These are phyloP conservation scores for Metschnikowia kunwiensis DNA, from an alignment of 805 yeast species.

Conservation along the genomic window DNA sequence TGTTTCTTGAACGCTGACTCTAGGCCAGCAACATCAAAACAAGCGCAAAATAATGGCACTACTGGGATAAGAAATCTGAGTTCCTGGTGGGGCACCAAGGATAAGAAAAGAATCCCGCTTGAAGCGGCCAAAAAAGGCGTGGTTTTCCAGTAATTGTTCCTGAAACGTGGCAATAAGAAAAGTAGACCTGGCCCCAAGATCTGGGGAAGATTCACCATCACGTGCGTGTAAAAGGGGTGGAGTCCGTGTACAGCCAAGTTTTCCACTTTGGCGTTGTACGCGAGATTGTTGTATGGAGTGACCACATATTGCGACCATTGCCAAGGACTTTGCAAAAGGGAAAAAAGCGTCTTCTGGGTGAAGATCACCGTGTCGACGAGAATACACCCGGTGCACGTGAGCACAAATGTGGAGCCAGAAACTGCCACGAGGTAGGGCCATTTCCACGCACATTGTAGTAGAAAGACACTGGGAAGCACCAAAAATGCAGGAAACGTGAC, in stretches of 20 bases:
- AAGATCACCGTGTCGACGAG: slow-evolving; percentile 54
- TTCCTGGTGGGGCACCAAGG: slow-evolving; percentile 89
- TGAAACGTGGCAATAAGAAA: slow-evolving; percentile 37
- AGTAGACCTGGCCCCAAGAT: slow-evolving; percentile 72
- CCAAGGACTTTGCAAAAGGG: slow-evolving; percentile 13
- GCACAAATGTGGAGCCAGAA: slow-evolving; percentile 26
- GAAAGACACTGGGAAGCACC: slow-evolving; percentile 53
- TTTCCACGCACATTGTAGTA: slow-evolving; percentile 41
- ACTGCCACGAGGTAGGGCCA: slow-evolving; percentile 35
- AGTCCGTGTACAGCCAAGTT: slow-evolving; percentile 80
- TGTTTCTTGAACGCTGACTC: slow-evolving; percentile 2
- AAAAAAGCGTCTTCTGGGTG: slow-evolving; percentile 8
- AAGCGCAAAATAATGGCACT: slow-evolving; percentile 64
- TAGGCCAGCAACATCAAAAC: slow-evolving; percentile 45
- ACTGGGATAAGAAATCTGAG: slow-evolving; percentile 80
- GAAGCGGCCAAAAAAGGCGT: slow-evolving; percentile 57
- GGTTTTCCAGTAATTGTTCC: slow-evolving; percentile 41
- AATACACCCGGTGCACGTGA: slow-evolving; percentile 39
- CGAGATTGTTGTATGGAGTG: slow-evolving; percentile 73
- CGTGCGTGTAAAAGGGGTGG: slow-evolving; percentile 75
- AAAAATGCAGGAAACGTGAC: slow-evolving; percentile 79
- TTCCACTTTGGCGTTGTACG: slow-evolving; percentile 57
- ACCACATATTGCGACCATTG: slow-evolving; percentile 39
- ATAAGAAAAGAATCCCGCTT: slow-evolving; percentile 61
- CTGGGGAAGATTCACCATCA: slow-evolving; percentile 73